These are phyloP conservation scores for Tricholoma bakamatsutake DNA, from an alignment of 768 basidiomycete species.

Conservation along the genomic window DNA sequence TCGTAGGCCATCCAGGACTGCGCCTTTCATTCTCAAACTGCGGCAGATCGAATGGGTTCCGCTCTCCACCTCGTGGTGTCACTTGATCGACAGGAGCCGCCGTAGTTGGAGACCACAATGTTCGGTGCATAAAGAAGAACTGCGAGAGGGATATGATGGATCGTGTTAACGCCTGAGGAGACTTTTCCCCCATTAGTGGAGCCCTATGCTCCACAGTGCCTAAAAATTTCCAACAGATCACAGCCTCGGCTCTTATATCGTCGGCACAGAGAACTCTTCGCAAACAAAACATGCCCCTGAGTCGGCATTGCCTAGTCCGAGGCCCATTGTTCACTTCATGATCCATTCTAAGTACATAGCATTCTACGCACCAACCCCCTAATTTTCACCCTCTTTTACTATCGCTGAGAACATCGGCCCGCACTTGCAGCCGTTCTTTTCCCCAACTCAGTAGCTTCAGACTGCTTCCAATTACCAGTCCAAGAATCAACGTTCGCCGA, in stretches of 20 bases:
- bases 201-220: not conserved
- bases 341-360: not conserved
- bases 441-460: constrained; percentile 44
- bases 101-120: constrained; percentile 54
- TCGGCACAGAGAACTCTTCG: too few species aligned
- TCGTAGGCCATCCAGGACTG: constrained; percentile 16
- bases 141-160: constrained; percentile 11
- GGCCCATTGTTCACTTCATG: not conserved
- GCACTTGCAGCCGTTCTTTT: constrained; percentile 20
- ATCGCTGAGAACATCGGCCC: constrained; percentile 17
- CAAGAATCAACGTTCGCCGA: constrained; percentile 45
- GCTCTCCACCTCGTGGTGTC: constrained; percentile 49
- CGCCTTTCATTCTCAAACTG: constrained; percentile 1
- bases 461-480: constrained; percentile 48
- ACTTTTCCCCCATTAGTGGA: constrained; percentile 6
- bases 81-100: constrained; percentile 41
- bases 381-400: not conserved
- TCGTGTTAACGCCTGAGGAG: not conserved
- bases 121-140: constrained; percentile 18
- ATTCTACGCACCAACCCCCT: not conserved
- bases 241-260: not conserved
- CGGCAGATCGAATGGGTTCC: constrained; percentile 60
- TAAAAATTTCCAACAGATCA: not conserved
- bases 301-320: not conserved
- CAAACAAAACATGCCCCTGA: not conserved